These are phyloP conservation scores for Hysterangium stoloniferum DNA, from an alignment of 768 basidiomycete species.

Conservation along the genomic window DNA sequence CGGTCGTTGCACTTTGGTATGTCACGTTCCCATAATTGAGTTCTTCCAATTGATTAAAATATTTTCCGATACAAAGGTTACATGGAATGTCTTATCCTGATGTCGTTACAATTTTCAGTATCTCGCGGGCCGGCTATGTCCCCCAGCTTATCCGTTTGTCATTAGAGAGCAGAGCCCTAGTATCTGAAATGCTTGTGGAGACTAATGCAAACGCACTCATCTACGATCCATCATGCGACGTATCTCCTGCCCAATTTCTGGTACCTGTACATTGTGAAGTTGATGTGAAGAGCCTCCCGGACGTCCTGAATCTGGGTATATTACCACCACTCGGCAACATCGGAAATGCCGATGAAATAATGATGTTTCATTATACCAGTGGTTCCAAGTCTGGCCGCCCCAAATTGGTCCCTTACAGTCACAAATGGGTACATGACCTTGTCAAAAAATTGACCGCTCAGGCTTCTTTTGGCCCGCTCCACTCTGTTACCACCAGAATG, in stretches of 20 bases:
- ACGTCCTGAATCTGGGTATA: too few relatives aligned
- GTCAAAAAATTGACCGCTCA: neutral
- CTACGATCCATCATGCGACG: too few relatives aligned
- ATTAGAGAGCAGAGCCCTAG: too few relatives aligned
- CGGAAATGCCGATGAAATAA: neutral
- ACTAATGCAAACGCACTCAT: too few relatives aligned
- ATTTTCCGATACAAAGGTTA: conserved; percentile 40
- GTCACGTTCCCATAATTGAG: conserved; percentile 18
- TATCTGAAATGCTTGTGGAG: too few relatives aligned
- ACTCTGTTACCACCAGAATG: neutral
- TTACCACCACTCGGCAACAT: neutral
- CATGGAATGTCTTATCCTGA: conserved; percentile 65
- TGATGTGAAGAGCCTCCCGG: too few relatives aligned
- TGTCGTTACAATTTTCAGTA: conserved; percentile 63
- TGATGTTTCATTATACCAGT: neutral
- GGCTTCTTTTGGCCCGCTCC: neutral
- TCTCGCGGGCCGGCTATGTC: conserved; percentile 69
- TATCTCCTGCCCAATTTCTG: too few relatives aligned
- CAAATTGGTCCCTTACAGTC: neutral
- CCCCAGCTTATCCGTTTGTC: too few relatives aligned
- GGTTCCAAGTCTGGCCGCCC: neutral
- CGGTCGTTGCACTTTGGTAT: conserved; percentile 69
- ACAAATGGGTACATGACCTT: neutral
- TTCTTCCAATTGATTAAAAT: conserved; percentile 3
- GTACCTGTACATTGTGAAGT: too few relatives aligned